These are phyloP conservation scores for Metschnikowia cubensis DNA, from an alignment of 805 yeast species.

Conservation along the genomic window DNA sequence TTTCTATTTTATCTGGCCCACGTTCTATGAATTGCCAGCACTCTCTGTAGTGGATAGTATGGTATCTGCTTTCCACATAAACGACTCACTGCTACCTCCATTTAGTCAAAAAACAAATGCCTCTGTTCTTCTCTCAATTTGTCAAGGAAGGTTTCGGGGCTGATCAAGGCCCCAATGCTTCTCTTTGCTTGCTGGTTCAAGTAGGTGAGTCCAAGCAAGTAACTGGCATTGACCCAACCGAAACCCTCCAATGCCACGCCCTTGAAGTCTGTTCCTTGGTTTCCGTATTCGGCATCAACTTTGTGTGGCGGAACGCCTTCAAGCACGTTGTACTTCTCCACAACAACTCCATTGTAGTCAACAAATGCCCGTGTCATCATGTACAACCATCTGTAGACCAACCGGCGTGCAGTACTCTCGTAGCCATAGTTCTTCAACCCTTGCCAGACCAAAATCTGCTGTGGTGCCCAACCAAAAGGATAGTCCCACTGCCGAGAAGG, in stretches of 20 bases:
- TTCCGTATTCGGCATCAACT: constrained; percentile 95
- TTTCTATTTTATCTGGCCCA: too few species aligned
- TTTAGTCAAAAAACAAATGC: neutral
- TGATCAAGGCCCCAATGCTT: constrained; percentile 74
- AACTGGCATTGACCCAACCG: constrained; percentile 97
- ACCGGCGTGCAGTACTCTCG: constrained; percentile 56
- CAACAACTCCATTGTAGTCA: constrained; percentile 90
- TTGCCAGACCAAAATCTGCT: constrained; percentile 90
- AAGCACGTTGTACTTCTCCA: constrained; percentile 91
- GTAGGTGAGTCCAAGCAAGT: constrained; percentile 64
- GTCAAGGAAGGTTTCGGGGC: constrained; percentile 60
- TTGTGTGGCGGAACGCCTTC: constrained; percentile 79
- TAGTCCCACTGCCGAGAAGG: constrained; percentile 98
- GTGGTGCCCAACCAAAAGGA: constrained; percentile 99
- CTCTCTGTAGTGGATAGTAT: too few species aligned
- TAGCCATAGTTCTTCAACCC: constrained; percentile 76
- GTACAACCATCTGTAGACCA: constrained; percentile 84
- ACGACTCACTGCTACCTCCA: neutral
- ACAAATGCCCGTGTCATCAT: constrained; percentile 88
- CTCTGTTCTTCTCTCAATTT: constrained; percentile 25
- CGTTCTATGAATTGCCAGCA: too few species aligned
- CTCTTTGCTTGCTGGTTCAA: constrained; percentile 64
- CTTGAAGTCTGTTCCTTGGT: constrained; percentile 88
- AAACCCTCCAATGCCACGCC: constrained; percentile 96
- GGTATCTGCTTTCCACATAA: too few species aligned